These are phyloP conservation scores for Phylloporus sp. DNA, from an alignment of 768 basidiomycete genomes.

Conservation along the genomic window DNA sequence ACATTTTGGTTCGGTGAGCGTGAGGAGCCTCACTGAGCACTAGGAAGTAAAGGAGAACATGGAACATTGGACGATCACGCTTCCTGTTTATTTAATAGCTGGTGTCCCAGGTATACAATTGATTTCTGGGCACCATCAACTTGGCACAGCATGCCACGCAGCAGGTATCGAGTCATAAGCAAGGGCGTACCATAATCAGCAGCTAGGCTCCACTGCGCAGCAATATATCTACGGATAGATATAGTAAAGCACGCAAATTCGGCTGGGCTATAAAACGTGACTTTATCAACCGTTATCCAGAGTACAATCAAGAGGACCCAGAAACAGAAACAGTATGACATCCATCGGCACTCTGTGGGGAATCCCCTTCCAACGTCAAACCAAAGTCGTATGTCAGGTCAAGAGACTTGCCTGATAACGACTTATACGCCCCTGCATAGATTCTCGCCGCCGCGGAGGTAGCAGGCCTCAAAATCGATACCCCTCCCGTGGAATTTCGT, in stretches of 20 bases:
- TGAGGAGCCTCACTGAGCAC: too few relatives aligned
- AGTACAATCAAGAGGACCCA: neutral
- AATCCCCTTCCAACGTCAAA: conserved; percentile 21
- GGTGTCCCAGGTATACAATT: too few relatives aligned
- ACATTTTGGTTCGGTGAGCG: too few relatives aligned
- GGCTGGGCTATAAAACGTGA: conserved; percentile 9
- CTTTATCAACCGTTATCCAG: too few relatives aligned
- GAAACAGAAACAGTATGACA: conserved; percentile 17
- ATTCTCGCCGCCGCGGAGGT: conserved; percentile 23
- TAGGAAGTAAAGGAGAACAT: too few relatives aligned
- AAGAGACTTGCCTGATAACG: neutral
- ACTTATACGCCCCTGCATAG: conserved; percentile 5
- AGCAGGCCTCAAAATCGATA: conserved; percentile 26
- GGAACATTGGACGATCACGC: too few relatives aligned
- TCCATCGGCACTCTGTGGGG: conserved; percentile 28
- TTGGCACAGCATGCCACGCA: neutral
- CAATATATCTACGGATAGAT: neutral
- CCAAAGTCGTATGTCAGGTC: conserved; percentile 23
- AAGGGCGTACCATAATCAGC: neutral
- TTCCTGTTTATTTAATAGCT: too few relatives aligned
- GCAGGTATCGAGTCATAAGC: neutral
- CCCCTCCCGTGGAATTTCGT: conserved; percentile 15
- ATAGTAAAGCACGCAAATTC: neutral
- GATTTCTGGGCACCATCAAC: too few relatives aligned
- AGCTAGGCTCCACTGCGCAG: neutral